Percentiles rank a stretch among this genome's conserved stretches.
Conservation (phyloP, 2,329 filamentous ascomycete genomes). For the Ophiostoma fasciatum region DNA sequence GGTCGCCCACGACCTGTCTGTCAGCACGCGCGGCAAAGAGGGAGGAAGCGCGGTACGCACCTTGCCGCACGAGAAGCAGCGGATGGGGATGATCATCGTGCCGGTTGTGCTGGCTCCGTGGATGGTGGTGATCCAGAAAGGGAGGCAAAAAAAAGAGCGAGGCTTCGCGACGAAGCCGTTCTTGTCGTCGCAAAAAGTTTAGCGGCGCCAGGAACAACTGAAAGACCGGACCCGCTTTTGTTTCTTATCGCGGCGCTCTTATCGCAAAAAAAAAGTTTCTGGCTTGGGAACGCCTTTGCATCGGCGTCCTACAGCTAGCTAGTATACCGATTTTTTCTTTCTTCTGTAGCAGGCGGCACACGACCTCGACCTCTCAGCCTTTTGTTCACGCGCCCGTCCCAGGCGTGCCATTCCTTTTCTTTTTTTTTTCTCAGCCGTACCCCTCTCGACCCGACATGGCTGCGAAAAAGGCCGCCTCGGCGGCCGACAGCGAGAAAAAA, state of each 20-base stretch:
- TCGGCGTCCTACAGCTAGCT: not conserved
- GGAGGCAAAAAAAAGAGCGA: not conserved
- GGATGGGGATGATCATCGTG: conserved; percentile 91
- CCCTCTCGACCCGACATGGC: conserved; percentile 8
- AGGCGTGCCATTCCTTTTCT: too few species aligned
- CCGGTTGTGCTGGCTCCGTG: too few species aligned
- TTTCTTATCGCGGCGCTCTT: conserved; percentile 10
- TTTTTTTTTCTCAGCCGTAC: too few species aligned
- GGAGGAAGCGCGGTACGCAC: conserved; percentile 31
- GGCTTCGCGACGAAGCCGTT: not conserved
- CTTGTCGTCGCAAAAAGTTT: conserved; percentile 6
- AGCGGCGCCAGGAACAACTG: conserved; percentile 8
- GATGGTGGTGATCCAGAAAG: too few species aligned
- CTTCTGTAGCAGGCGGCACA: too few species aligned
- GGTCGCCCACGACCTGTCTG: conserved; percentile 77
- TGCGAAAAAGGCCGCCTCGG: conserved; percentile 14
- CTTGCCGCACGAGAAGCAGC: conserved; percentile 99
- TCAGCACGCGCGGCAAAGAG: conserved; percentile 14
- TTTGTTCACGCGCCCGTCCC: too few species aligned
- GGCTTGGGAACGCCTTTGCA: not conserved
- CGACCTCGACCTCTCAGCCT: too few species aligned
- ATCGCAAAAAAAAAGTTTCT: conserved; percentile 10
- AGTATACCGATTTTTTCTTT: not conserved
- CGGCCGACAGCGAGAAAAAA: conserved; percentile 17
- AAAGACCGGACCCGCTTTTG: conserved; percentile 3